Percentiles rank a stretch among this genome's conserved stretches.
phyloP scores from a whole-genome alignment of 1,284 basidiomycete genomes.

The Ustilago trichophora region DNA sequence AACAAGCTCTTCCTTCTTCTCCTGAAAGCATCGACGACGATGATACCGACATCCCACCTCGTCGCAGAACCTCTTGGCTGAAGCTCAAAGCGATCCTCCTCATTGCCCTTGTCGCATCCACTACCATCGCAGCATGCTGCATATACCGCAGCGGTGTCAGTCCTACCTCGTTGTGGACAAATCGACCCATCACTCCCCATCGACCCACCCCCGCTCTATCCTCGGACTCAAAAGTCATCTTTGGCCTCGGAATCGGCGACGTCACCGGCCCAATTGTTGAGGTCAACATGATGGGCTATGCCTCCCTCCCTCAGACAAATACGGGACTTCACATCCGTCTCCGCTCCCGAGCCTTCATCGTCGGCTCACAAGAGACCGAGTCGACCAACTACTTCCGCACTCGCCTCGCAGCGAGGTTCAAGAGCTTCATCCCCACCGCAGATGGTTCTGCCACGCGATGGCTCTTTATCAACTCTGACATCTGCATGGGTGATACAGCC shows the following conservation, averaged over 20 bases:
- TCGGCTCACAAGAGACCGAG: slow-evolving; percentile 70
- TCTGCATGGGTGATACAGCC: slow-evolving; percentile 76
- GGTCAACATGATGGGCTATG: slow-evolving; percentile 76
- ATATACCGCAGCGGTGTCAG: slow-evolving; percentile 9
- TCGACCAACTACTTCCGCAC: background rate
- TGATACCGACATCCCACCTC: background rate
- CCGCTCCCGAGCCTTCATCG: slow-evolving; percentile 78
- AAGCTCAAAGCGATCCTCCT: slow-evolving; percentile 19
- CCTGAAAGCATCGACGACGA: background rate
- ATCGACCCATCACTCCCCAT: slow-evolving; percentile 6
- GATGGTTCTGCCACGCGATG: slow-evolving; percentile 68
- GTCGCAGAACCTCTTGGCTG: slow-evolving; percentile 7
- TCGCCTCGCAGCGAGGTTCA: slow-evolving; percentile 2
- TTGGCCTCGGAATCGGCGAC: slow-evolving; percentile 74
- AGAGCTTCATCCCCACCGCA: slow-evolving; percentile 41
- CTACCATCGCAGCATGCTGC: slow-evolving; percentile 17
- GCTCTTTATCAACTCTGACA: slow-evolving; percentile 79
- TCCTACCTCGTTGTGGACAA: background rate
- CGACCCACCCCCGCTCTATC: background rate
- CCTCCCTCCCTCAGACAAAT: slow-evolving; percentile 75
- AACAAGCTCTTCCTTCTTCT: background rate
- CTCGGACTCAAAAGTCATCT: slow-evolving; percentile 16
- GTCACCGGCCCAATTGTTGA: slow-evolving; percentile 73
- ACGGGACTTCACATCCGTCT: slow-evolving; percentile 83
- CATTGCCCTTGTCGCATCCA: slow-evolving; percentile 16